phyloP scores from a whole-genome alignment of 78 protist species.

The Corallochytrium limacisporum region DNA sequence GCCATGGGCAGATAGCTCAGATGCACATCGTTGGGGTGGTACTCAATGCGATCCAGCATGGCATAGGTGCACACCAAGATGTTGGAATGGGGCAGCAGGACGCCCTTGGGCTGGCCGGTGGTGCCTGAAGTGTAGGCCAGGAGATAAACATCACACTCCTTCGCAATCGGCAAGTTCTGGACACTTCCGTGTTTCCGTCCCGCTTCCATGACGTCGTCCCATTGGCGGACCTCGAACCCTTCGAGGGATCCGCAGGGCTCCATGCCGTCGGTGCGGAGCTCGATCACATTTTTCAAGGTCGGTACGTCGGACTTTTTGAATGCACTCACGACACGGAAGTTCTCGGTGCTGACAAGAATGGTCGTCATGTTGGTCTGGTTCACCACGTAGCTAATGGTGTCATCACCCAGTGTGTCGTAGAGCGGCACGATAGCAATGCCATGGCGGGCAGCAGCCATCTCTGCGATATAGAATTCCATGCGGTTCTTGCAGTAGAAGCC shows the following conservation, averaged over 20 bases:
- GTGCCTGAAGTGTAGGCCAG: conserved; percentile 23
- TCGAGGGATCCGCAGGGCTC: too few species aligned
- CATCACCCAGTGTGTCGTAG: conserved; percentile 48
- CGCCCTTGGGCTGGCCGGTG: conserved; percentile 14
- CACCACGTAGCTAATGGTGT: conserved; percentile 18
- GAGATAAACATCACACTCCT: conserved; percentile 26
- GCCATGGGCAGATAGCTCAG: conserved; percentile 69
- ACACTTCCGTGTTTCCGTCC: too few species aligned
- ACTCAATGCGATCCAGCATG: neutral
- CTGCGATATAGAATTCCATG: too few species aligned
- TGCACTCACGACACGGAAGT: neutral
- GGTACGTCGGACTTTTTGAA: neutral
- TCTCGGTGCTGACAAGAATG: conserved; percentile 3
- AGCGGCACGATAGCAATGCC: conserved; percentile 17
- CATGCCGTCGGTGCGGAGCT: too few species aligned
- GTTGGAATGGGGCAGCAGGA: conserved; percentile 17
- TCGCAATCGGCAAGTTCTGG: too few species aligned
- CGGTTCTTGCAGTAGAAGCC: too few species aligned
- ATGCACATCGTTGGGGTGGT: neutral
- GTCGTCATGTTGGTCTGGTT: conserved; percentile 5
- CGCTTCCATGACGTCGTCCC: neutral
- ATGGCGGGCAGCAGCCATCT: too few species aligned
- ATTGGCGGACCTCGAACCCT: too few species aligned
- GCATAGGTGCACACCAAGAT: too few species aligned
- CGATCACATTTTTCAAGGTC: neutral